A percentile compares a stretch with the other conserved stretches of the same genome.
Evolutionary conservation across 257 asterid species (phyloP).

Genomic region (Hygrophila difformis): DNA sequence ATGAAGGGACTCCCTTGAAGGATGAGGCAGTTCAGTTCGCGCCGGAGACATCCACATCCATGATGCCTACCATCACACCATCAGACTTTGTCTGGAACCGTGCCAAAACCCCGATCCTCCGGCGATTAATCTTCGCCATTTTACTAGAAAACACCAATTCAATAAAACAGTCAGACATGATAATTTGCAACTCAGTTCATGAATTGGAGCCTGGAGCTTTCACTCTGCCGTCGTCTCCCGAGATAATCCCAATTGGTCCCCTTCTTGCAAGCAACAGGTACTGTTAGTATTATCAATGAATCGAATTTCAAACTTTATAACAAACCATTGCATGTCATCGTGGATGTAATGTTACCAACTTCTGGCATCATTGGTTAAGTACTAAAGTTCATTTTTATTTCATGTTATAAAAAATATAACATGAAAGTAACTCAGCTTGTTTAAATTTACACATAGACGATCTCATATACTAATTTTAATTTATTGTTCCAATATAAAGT

Average conservation of each 20-base stretch:
- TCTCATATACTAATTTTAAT: too few relatives aligned
- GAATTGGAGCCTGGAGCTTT: conserved; percentile 36
- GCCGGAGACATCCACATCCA: not conserved
- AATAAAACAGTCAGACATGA: conserved; percentile 17
- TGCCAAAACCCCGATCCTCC: not conserved
- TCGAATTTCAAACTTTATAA: too few relatives aligned
- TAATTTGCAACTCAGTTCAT: conserved; percentile 25
- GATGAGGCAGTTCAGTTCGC: conserved; percentile 15
- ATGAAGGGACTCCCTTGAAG: conserved; percentile 21
- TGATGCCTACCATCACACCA: conserved; percentile 30
- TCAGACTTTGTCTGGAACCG: conserved; percentile 24
- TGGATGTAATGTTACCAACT: too few relatives aligned
- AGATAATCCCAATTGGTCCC: conserved; percentile 28
- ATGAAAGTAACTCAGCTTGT: too few relatives aligned
- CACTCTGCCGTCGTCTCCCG: conserved; percentile 10
- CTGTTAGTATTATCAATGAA: too few relatives aligned
- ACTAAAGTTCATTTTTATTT: too few relatives aligned
- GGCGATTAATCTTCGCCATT: conserved; percentile 19
- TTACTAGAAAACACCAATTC: conserved; percentile 13
- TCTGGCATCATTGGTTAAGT: too few relatives aligned
- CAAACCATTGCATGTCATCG: too few relatives aligned
- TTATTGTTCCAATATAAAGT: too few relatives aligned
- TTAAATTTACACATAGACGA: too few relatives aligned
- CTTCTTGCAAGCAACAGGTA: conserved; percentile 14
- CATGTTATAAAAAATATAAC: too few relatives aligned